Percentiles rank a stretch among this genome's conserved stretches.
These are phyloP conservation scores for Mycosarcoma mackinlayi DNA, from an alignment of 1,284 basidiomycete species.

Conservation along the genomic window DNA sequence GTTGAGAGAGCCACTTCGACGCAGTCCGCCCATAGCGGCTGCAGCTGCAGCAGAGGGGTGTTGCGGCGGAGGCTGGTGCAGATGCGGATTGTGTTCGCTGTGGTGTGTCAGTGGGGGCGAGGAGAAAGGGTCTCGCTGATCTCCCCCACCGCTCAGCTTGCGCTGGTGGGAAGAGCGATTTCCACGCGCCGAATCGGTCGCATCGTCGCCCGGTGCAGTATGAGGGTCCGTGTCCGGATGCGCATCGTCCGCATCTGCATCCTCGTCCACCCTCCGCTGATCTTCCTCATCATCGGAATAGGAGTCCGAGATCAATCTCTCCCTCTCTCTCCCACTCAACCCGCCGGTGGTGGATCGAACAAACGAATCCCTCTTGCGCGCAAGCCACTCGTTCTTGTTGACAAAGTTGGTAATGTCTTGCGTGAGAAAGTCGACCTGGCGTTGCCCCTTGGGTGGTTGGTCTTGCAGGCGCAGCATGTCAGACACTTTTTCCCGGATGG, in stretches of 20 bases:
- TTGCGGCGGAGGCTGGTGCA: slow-evolving; percentile 37
- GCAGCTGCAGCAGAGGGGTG: slow-evolving; percentile 12
- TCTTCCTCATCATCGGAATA: slow-evolving; percentile 6
- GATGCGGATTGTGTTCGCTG: slow-evolving; percentile 19
- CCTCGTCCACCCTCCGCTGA: slow-evolving; percentile 3
- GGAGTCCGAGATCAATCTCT: slow-evolving; percentile 11
- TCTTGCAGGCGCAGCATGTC: slow-evolving; percentile 49
- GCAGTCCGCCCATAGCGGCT: neutral
- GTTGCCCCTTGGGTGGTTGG: slow-evolving; percentile 44
- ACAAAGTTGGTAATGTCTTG: slow-evolving; percentile 50
- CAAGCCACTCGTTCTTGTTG: slow-evolving; percentile 55
- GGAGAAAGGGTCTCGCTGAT: slow-evolving; percentile 30
- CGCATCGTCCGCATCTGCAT: slow-evolving; percentile 27
- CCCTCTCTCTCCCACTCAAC: slow-evolving; percentile 7
- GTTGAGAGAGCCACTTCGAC: slow-evolving; percentile 29
- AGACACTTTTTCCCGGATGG: slow-evolving; percentile 47
- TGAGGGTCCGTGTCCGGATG: slow-evolving; percentile 41
- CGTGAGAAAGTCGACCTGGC: slow-evolving; percentile 49
- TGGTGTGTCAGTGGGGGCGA: slow-evolving; percentile 19
- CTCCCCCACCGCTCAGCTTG: neutral
- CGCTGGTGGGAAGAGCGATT: neutral
- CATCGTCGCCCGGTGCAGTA: slow-evolving; percentile 3
- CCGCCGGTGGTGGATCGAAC: slow-evolving; percentile 17
- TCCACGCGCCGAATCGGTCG: neutral
- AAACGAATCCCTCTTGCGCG: slow-evolving; percentile 35